These are phyloP conservation scores for Tylopilus sp. DNA, from an alignment of 768 basidiomycete genomes.

Conservation along the genomic window DNA sequence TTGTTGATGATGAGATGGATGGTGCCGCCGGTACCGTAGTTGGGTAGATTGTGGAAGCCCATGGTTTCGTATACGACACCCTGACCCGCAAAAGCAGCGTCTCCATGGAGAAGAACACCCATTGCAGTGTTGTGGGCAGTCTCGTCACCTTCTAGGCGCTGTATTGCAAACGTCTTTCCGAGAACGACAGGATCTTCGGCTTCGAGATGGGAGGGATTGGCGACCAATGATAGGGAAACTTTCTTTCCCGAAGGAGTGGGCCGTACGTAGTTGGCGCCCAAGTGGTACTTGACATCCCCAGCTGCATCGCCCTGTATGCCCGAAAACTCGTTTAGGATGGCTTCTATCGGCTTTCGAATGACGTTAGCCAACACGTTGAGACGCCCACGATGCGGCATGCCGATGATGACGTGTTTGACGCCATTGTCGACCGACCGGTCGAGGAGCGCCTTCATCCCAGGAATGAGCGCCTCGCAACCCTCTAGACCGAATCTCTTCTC, in stretches of 20 bases:
- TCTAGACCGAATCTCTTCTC: slow-evolving; percentile 99
- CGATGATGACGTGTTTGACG: slow-evolving; percentile 93
- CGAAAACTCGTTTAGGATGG: slow-evolving; percentile 94
- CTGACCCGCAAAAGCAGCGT: slow-evolving; percentile 97
- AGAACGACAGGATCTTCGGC: slow-evolving; percentile 98
- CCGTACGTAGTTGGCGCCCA: slow-evolving; percentile 97
- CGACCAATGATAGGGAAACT: slow-evolving; percentile 94
- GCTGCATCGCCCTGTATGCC: slow-evolving; percentile 73
- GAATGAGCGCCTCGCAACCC: slow-evolving; percentile 95
- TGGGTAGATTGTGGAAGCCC: slow-evolving; percentile 94
- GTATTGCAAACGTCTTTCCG: slow-evolving; percentile 96
- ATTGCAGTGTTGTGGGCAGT: slow-evolving; percentile 79
- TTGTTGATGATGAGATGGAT: slow-evolving; percentile 99
- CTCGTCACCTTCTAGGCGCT: slow-evolving; percentile 91
- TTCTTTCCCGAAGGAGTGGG: slow-evolving; percentile 98
- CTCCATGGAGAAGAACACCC: slow-evolving; percentile 94
- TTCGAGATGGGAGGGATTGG: slow-evolving; percentile 97
- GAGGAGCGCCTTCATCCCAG: slow-evolving; percentile 99
- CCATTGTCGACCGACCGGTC: slow-evolving; percentile 97
- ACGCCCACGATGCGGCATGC: slow-evolving; percentile 99
- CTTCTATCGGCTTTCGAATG: slow-evolving; percentile 97
- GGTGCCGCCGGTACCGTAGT: slow-evolving; percentile 96
- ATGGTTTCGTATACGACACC: slow-evolving; percentile 99
- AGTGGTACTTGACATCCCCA: slow-evolving; percentile 98
- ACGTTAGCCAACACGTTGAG: slow-evolving; percentile 98